Percentiles rank a stretch among this genome's conserved stretches.
Evolutionary conservation across 179 eudicot genomes (phyloP).

Genomic region (Gypsophila paniculata): DNA sequence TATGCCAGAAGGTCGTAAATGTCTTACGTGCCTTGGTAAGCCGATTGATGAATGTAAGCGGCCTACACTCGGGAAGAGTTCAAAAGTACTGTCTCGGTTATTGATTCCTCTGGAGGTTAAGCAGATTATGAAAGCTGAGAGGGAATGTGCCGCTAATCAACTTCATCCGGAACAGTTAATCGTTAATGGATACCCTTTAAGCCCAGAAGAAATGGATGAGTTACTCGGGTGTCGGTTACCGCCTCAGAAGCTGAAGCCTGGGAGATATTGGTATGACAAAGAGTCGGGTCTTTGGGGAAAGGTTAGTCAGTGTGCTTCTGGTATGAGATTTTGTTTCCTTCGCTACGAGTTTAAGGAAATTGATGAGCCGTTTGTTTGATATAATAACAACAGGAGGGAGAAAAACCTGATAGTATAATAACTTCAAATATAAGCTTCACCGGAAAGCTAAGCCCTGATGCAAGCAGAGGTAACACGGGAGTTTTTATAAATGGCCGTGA

Average conservation of each 20-base stretch:
- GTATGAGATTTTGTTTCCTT: conserved; percentile 1
- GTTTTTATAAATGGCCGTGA: conserved; percentile 80
- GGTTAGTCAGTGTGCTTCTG: conserved; percentile 35
- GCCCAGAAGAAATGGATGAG: conserved; percentile 73
- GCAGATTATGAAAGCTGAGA: conserved; percentile 84
- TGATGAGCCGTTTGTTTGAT: conserved; percentile 25
- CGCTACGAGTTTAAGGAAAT: neutral
- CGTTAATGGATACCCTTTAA: conserved; percentile 59
- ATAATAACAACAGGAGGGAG: conserved; percentile 54
- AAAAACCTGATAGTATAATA: conserved; percentile 62
- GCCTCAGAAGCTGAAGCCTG: conserved; percentile 67
- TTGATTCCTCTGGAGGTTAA: conserved; percentile 75
- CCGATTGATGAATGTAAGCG: conserved; percentile 66
- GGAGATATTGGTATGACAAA: conserved; percentile 84
- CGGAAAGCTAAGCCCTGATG: conserved; percentile 57
- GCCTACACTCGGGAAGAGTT: conserved; percentile 57
- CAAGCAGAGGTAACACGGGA: conserved; percentile 75
- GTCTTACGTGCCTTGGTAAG: conserved; percentile 69
- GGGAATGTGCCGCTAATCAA: conserved; percentile 74
- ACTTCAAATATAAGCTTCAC: conserved; percentile 64
- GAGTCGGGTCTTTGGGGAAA: conserved; percentile 83
- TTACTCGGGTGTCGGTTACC: conserved; percentile 61
- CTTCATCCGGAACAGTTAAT: conserved; percentile 66
- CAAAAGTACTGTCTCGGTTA: conserved; percentile 53
- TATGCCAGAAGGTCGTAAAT: conserved; percentile 87